A percentile compares a stretch with the other conserved stretches of the same genome.
Conservation (phyloP, 768 basidiomycete species). For the Macrolepiota albuminosa region DNA sequence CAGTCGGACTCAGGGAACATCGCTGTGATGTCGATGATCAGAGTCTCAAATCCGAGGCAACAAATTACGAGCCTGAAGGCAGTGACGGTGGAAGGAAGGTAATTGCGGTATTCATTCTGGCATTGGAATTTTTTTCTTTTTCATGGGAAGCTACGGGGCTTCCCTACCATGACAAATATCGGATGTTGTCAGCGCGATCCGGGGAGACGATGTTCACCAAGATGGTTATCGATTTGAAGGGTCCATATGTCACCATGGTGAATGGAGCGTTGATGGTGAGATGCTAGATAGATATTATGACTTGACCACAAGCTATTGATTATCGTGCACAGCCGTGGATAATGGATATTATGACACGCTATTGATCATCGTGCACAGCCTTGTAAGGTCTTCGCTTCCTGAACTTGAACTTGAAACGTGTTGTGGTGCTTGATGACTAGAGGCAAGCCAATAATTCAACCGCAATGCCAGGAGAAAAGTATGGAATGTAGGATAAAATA, state of each 20-base stretch:
- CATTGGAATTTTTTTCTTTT: background rate
- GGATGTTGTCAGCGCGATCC: background rate
- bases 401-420: background rate
- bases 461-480: background rate
- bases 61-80: background rate
- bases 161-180: background rate
- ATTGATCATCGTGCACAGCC: background rate
- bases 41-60: background rate
- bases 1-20: background rate
- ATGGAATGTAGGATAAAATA: slow-evolving; percentile 1
- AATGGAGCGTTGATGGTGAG: background rate
- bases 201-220: background rate
- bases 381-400: background rate
- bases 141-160: background rate
- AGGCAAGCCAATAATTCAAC: background rate
- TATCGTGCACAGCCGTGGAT: background rate
- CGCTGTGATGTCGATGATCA: background rate
- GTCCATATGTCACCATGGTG: background rate
- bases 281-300: background rate
- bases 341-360: background rate
- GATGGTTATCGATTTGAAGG: background rate
- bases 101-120: background rate
- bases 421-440: background rate
- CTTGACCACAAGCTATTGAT: background rate
- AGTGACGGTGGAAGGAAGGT: background rate